Percentiles rank a stretch among this genome's conserved stretches.
These are phyloP conservation scores for Dryas integrifolia DNA, from an alignment of 331 rosid genomes.

Conservation along the genomic window DNA sequence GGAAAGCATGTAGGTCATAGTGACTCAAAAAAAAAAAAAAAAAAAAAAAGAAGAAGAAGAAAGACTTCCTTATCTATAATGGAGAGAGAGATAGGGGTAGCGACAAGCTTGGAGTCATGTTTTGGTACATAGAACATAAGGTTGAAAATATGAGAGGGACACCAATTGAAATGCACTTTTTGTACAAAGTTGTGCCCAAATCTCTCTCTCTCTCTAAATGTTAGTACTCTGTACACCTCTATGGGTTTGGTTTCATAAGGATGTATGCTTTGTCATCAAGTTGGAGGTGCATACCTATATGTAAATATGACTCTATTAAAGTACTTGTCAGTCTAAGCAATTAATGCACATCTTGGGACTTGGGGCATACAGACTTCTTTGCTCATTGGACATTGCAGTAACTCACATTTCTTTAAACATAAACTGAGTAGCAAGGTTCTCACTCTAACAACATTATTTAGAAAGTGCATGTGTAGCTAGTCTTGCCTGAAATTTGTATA, in stretches of 20 bases:
- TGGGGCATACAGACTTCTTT: not conserved
- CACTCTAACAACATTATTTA: not conserved
- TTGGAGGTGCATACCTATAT: not conserved
- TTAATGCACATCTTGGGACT: not conserved
- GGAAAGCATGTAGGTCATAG: not conserved
- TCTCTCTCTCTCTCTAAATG: not conserved
- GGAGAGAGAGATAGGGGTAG: not conserved
- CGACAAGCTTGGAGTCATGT: not conserved
- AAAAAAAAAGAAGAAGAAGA: not conserved
- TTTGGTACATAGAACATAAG: not conserved
- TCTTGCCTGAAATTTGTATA: not conserved
- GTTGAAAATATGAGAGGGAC: not conserved
- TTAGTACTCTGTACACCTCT: conserved; percentile 5
- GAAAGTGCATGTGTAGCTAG: not conserved
- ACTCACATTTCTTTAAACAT: not conserved
- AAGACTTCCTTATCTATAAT: not conserved
- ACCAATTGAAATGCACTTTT: not conserved
- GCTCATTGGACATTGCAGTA: not conserved
- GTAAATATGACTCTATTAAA: not conserved
- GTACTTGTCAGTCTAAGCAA: not conserved
- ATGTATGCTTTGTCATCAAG: not conserved
- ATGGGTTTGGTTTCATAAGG: not conserved
- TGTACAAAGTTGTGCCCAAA: too few relatives aligned
- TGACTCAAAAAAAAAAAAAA: too few relatives aligned
- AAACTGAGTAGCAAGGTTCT: not conserved